phyloP scores from a whole-genome alignment of 108 stramenopile species.

The Seminavis robusta region DNA sequence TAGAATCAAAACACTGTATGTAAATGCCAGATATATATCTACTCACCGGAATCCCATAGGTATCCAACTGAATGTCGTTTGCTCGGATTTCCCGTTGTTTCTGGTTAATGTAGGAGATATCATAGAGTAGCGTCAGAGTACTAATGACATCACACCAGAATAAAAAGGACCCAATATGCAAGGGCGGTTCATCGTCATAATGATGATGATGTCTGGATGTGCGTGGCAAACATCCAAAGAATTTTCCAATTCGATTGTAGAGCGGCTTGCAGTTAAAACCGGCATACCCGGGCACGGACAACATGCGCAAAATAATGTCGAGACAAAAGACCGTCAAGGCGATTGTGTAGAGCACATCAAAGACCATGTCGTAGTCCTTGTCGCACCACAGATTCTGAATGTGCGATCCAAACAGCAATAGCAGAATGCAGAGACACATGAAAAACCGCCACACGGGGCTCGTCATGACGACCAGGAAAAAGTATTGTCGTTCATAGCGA shows the following conservation, averaged over 20 bases:
- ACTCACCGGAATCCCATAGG: constrained; percentile 52
- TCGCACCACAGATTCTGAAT: constrained; percentile 39
- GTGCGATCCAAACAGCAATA: constrained; percentile 62
- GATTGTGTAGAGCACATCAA: constrained; percentile 41
- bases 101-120: constrained; percentile 45
- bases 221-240: neutral
- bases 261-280: constrained; percentile 8
- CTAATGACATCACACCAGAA: constrained; percentile 78
- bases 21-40: no score
- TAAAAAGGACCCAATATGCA: constrained; percentile 51
- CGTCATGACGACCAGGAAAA: no score
- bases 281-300: constrained; percentile 58
- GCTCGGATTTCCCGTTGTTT: neutral
- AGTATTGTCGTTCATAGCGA: no score
- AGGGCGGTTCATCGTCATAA: constrained; percentile 2
- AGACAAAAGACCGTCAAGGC: constrained; percentile 36
- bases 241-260: constrained; percentile 6
- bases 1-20: no score
- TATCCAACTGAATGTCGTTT: constrained; percentile 23
- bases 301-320: constrained; percentile 44
- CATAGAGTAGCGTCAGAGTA: constrained; percentile 47
- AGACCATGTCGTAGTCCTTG: constrained; percentile 23
- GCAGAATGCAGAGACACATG: constrained; percentile 23
- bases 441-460: constrained; percentile 29
- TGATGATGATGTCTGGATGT: constrained; percentile 1